Conservation (phyloP, 2,329 filamentous ascomycete genomes). For the Talaromyces piceae region DNA sequence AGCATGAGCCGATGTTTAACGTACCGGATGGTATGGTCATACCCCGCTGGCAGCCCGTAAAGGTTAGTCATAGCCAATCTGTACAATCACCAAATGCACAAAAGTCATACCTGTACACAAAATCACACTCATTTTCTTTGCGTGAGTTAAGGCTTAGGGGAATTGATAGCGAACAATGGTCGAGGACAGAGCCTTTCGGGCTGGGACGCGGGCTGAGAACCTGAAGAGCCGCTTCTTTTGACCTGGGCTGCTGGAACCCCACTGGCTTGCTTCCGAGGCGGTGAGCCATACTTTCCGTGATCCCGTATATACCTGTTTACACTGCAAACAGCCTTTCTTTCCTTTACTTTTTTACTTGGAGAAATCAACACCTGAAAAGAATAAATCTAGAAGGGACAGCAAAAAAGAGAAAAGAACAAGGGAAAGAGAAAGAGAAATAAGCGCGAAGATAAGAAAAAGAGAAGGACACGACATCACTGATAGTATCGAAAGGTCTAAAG, state of each 20-base stretch:
- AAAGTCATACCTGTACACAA: constrained; percentile 53
- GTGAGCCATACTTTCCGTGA: background rate
- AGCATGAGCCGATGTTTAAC: constrained; percentile 16
- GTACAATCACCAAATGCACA: constrained; percentile 11
- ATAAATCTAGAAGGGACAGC: too few species aligned
- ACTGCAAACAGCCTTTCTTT: too few species aligned
- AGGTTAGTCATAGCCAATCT: background rate
- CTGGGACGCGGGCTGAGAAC: background rate
- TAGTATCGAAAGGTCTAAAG: background rate
- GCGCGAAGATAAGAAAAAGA: too few species aligned
- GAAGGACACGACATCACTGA: too few species aligned
- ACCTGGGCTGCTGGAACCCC: background rate
- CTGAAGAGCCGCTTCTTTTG: background rate
- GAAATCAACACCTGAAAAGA: too few species aligned
- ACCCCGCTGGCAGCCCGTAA: constrained; percentile 49
- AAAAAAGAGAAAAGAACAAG: too few species aligned
- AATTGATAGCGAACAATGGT: background rate
- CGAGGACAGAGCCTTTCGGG: background rate
- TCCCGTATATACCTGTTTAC: too few species aligned
- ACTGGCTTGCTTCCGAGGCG: background rate
- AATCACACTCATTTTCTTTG: constrained; percentile 53
- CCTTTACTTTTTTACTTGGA: too few species aligned
- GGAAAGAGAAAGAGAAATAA: too few species aligned
- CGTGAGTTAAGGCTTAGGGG: background rate
- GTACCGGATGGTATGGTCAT: constrained; percentile 69